Evolutionary conservation across 176 grass and related monocot genomes (phyloP).

Genomic region (Themeda triandra): DNA sequence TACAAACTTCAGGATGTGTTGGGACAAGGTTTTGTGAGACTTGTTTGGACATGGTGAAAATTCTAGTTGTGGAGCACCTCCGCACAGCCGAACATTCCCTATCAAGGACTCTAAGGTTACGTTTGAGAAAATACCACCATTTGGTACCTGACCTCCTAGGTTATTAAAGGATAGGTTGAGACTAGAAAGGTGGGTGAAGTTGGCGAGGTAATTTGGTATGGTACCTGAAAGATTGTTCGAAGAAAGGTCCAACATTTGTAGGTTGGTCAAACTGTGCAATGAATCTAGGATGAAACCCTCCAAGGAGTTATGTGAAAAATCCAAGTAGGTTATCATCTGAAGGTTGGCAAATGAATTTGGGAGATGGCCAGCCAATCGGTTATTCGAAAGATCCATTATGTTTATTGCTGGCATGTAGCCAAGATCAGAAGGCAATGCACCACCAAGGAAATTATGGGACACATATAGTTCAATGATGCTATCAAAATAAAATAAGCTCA

Average conservation of each 20-base stretch:
- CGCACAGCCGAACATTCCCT: not conserved
- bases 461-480: not conserved
- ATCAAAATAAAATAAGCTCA: not conserved
- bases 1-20: not conserved
- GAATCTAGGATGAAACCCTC: not conserved
- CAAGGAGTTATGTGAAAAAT: not conserved
- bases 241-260: not conserved
- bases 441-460: not conserved
- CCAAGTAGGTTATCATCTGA: not conserved
- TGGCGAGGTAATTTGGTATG: not conserved
- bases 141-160: not conserved
- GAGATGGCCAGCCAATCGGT: not conserved
- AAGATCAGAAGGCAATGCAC: not conserved
- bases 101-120: not conserved
- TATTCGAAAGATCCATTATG: not conserved
- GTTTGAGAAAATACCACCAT: not conserved
- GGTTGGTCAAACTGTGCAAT: not conserved
- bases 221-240: not conserved
- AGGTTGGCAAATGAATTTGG: not conserved
- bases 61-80: not conserved
- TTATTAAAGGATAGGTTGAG: not conserved
- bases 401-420: not conserved
- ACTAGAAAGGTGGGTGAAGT: not conserved
- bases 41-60: not conserved
- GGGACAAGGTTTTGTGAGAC: not conserved